Percentiles rank a stretch among this genome's conserved stretches.
Conservation (phyloP, 257 asterid genomes). For the Echites panduratus region DNA sequence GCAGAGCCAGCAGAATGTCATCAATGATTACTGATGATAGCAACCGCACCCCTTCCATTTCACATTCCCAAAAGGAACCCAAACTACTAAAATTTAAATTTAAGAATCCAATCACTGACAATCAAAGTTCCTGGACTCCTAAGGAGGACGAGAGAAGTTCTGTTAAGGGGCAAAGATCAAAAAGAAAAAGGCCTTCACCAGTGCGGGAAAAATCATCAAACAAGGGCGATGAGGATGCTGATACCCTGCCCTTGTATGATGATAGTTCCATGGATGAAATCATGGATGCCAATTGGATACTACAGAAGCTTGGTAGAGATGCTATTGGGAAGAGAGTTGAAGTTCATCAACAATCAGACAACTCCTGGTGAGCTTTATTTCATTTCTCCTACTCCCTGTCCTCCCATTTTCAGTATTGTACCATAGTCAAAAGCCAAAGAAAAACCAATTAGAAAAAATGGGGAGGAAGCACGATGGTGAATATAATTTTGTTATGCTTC, state of each 20-base stretch:
- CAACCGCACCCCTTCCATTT: slow-evolving; percentile 24
- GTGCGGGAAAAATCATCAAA: slow-evolving; percentile 25
- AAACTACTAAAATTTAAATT: slow-evolving; percentile 67
- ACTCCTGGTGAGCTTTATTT: slow-evolving; percentile 59
- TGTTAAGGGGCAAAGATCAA: slow-evolving; percentile 86
- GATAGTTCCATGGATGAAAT: slow-evolving; percentile 62
- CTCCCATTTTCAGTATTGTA: neutral
- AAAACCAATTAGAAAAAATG: slow-evolving; percentile 5
- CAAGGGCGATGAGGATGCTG: slow-evolving; percentile 47
- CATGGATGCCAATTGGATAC: slow-evolving; percentile 85
- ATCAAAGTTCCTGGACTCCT: slow-evolving; percentile 38
- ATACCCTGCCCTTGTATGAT: slow-evolving; percentile 38
- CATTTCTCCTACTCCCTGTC: neutral
- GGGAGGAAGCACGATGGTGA: slow-evolving; percentile 7
- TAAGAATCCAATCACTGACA: slow-evolving; percentile 53
- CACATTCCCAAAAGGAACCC: slow-evolving; percentile 42
- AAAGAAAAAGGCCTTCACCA: slow-evolving; percentile 62
- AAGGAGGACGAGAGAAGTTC: slow-evolving; percentile 59
- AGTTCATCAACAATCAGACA: slow-evolving; percentile 71
- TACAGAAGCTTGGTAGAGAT: slow-evolving; percentile 92
- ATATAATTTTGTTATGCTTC: neutral
- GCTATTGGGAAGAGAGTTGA: slow-evolving; percentile 96
- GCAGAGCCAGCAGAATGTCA: slow-evolving; percentile 39
- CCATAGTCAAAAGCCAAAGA: slow-evolving; percentile 5
- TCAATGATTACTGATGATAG: slow-evolving; percentile 36